These are phyloP conservation scores for Neurospora sp. DNA, from an alignment of 495 filamentous ascomycete genomes.

Conservation along the genomic window DNA sequence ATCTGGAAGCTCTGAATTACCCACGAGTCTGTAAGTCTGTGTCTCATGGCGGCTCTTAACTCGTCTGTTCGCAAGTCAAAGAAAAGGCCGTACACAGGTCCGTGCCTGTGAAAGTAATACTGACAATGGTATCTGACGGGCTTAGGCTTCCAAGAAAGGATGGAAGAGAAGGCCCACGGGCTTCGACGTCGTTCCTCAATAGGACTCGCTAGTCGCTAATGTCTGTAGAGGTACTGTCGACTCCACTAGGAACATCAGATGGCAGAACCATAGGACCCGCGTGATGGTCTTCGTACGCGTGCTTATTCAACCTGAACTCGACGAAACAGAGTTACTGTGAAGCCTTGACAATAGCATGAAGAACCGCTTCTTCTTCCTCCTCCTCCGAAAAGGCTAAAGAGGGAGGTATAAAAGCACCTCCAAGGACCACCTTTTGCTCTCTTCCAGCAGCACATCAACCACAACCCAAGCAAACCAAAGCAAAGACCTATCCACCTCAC, in stretches of 20 bases:
- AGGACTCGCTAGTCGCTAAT: background rate
- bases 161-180: background rate
- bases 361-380: background rate
- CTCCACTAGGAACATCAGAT: background rate
- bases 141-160: background rate
- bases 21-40: background rate
- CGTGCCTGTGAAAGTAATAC: background rate
- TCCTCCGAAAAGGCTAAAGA: background rate
- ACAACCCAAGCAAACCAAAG: background rate
- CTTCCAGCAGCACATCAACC: background rate
- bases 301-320: background rate
- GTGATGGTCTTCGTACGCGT: background rate
- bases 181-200: background rate
- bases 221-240: background rate
- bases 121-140: background rate
- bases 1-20: background rate
- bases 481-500: no score
- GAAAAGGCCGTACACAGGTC: no score
- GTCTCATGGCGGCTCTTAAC: background rate
- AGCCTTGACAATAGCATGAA: background rate
- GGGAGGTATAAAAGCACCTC: background rate
- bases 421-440: background rate
- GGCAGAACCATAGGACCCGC: background rate
- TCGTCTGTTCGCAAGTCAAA: background rate
- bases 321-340: background rate